Evolutionary conservation across 2,329 filamentous ascomycete species (phyloP).

Genomic region (Hymenoscyphus infarciens): DNA sequence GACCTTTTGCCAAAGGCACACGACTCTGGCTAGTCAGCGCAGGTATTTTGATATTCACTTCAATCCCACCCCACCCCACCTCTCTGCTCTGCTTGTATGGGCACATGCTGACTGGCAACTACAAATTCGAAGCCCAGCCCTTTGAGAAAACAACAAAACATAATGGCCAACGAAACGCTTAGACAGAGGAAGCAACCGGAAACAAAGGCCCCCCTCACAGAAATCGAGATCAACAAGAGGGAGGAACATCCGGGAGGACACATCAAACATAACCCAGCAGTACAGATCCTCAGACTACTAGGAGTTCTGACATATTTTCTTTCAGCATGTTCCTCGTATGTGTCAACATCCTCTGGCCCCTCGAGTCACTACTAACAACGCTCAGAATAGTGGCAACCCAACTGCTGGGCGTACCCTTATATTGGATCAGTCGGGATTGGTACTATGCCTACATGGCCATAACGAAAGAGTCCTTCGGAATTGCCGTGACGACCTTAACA

Average conservation of each 20-base stretch:
- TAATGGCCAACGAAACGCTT: constrained; percentile 26
- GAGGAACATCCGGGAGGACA: constrained; percentile 35
- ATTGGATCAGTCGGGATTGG: constrained; percentile 69
- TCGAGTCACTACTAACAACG: constrained; percentile 22
- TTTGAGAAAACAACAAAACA: not conserved
- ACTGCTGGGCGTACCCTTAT: constrained; percentile 71
- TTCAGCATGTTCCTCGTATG: constrained; percentile 32
- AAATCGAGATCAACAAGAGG: constrained; percentile 7
- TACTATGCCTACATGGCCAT: constrained; percentile 86
- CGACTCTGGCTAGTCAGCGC: constrained; percentile 16
- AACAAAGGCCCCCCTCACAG: not conserved
- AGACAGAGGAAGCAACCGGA: constrained; percentile 27
- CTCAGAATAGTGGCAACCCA: constrained; percentile 66
- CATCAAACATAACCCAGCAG: constrained; percentile 31
- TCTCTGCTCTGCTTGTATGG: not conserved
- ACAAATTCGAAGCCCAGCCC: not conserved
- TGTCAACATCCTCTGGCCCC: constrained; percentile 3
- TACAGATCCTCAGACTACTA: constrained; percentile 31
- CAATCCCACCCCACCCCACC: not conserved
- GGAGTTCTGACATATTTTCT: constrained; percentile 31
- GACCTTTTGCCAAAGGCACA: constrained; percentile 18
- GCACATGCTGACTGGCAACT: not conserved
- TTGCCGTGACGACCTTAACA: constrained; percentile 75
- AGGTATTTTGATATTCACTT: not conserved
- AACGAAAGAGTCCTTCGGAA: constrained; percentile 79